Percentiles rank a stretch among this genome's conserved stretches.
Conservation (phyloP, 768 basidiomycete species). For the Rhodosporidiobolus odoratus region DNA sequence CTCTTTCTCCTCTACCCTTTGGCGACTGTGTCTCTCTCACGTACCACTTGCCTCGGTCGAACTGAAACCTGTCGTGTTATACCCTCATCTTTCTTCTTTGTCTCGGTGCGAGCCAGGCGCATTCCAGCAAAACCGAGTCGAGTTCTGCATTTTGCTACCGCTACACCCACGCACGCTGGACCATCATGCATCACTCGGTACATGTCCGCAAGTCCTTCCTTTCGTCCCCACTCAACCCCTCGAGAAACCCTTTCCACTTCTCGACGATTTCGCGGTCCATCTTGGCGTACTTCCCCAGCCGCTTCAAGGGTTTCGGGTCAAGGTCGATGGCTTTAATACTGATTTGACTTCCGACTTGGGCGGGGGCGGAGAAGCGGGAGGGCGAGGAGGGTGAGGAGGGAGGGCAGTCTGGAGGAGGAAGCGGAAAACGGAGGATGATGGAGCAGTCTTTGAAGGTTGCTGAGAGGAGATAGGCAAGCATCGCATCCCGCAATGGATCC, state of each 20-base stretch:
- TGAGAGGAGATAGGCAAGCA: slow-evolving; percentile 74
- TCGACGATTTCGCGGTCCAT: slow-evolving; percentile 65
- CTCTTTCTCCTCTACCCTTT: too few relatives aligned
- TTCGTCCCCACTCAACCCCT: not conserved
- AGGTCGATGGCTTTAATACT: slow-evolving; percentile 73
- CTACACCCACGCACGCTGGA: too few relatives aligned
- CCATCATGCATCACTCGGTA: not conserved
- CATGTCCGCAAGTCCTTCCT: not conserved
- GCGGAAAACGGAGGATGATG: slow-evolving; percentile 52
- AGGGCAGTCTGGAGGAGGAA: not conserved
- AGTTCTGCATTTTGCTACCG: too few relatives aligned
- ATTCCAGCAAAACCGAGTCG: too few relatives aligned
- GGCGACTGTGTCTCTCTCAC: too few relatives aligned
- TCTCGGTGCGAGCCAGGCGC: too few relatives aligned
- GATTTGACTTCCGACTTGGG: not conserved
- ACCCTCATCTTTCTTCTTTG: too few relatives aligned
- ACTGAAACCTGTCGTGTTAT: too few relatives aligned
- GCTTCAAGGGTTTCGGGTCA: slow-evolving; percentile 67
- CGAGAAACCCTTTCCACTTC: not conserved
- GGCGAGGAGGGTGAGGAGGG: slow-evolving; percentile 29
- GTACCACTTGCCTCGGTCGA: too few relatives aligned
- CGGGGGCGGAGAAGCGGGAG: not conserved
- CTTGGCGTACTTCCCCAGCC: slow-evolving; percentile 64
- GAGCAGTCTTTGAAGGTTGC: slow-evolving; percentile 98
- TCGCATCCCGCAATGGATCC: slow-evolving; percentile 53